A percentile compares a stretch with the other conserved stretches of the same genome.
These are phyloP conservation scores for Cercospora berteroae DNA, from an alignment of 2,329 filamentous ascomycete species.

Conservation along the genomic window DNA sequence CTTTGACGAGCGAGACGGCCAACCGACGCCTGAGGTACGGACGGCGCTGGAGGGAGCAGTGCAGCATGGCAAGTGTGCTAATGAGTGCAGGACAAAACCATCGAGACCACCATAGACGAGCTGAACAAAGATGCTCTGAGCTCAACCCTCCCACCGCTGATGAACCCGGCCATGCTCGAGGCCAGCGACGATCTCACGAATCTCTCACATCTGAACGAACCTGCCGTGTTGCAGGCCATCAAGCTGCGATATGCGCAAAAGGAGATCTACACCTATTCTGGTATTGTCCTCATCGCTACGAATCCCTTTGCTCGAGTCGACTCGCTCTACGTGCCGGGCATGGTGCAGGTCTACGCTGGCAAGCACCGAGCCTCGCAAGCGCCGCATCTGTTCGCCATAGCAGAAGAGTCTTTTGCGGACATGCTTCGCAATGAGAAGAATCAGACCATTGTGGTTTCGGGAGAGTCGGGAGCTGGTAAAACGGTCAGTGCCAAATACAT, in stretches of 20 bases:
- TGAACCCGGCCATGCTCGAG: slow-evolving; percentile 98
- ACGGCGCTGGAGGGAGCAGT: background rate
- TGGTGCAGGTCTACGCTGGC: slow-evolving; percentile 99
- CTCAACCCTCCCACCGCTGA: slow-evolving; percentile 79
- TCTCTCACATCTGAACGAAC: slow-evolving; percentile 95
- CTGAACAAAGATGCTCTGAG: slow-evolving; percentile 75
- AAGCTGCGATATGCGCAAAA: slow-evolving; percentile 95
- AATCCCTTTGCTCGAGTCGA: slow-evolving; percentile 98
- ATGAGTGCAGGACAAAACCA: slow-evolving; percentile 65
- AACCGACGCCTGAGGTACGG: slow-evolving; percentile 17
- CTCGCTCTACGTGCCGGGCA: slow-evolving; percentile 95
- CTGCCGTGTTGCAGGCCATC: slow-evolving; percentile 95
- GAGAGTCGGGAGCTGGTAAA: slow-evolving; percentile 97
- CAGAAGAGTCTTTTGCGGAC: slow-evolving; percentile 97
- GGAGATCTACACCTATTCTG: slow-evolving; percentile 99
- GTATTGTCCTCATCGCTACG: slow-evolving; percentile 96
- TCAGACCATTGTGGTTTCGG: slow-evolving; percentile 98
- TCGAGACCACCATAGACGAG: slow-evolving; percentile 74
- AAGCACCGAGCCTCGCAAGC: slow-evolving; percentile 96
- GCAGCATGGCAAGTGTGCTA: background rate
- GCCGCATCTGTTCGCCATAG: slow-evolving; percentile 96
- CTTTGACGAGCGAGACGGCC: slow-evolving; percentile 62
- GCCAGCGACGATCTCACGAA: slow-evolving; percentile 98
- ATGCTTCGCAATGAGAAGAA: slow-evolving; percentile 96
- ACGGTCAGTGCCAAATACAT: slow-evolving; percentile 99